Percentiles rank a stretch among this genome's conserved stretches.
Conservation (phyloP, 257 asterid species). For the Anisodus acutangulus region DNA sequence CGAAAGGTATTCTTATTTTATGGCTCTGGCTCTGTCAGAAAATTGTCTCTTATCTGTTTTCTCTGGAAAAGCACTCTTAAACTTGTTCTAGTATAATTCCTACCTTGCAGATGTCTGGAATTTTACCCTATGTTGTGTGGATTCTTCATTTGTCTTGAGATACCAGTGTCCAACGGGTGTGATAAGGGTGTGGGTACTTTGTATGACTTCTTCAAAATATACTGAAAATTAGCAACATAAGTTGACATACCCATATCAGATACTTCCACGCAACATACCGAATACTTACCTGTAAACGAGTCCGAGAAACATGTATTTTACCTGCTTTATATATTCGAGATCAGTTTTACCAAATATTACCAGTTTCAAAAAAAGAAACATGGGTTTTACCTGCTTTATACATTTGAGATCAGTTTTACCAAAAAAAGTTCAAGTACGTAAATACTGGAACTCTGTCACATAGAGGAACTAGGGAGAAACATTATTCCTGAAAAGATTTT, state of each 20-base stretch:
- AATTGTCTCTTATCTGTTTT: background rate
- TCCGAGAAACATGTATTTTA: background rate
- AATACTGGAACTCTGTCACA: background rate
- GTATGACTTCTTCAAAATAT: background rate
- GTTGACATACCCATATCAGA: background rate
- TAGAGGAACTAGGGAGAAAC: background rate
- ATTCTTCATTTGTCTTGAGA: constrained; percentile 4
- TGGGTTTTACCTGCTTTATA: no score
- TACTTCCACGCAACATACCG: background rate
- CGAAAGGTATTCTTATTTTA: constrained; percentile 62
- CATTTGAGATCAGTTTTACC: background rate
- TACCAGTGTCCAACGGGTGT: background rate
- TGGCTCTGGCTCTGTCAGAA: constrained; percentile 20
- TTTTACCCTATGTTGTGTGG: constrained; percentile 11
- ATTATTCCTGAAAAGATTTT: background rate
- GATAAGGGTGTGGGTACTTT: background rate
- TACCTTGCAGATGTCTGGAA: constrained; percentile 2
- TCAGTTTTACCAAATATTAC: background rate
- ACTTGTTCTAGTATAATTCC: constrained; percentile 10
- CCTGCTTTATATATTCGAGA: background rate
- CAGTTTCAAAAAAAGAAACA: no score
- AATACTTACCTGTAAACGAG: constrained; percentile 2
- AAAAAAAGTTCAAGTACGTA: background rate
- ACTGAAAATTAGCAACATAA: constrained; percentile 18
- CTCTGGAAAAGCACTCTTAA: background rate